These are phyloP conservation scores for Carex myosuroides DNA, from an alignment of 176 grass and related monocot genomes.

Conservation along the genomic window DNA sequence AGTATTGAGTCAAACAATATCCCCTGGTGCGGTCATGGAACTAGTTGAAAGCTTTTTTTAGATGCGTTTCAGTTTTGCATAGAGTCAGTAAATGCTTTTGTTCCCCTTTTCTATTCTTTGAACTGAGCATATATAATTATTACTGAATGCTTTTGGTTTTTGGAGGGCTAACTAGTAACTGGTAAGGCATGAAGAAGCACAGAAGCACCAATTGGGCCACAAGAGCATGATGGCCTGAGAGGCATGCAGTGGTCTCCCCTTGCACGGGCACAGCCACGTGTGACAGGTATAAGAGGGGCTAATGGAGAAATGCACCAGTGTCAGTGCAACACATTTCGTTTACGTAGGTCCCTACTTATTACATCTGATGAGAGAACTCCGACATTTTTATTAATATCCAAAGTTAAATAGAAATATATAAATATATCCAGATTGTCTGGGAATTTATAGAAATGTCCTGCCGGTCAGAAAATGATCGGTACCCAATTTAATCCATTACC, in stretches of 20 bases:
- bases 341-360: background rate
- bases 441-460: too few relatives aligned
- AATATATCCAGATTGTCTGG: too few relatives aligned
- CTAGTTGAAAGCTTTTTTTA: background rate
- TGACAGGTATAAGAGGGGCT: conserved; percentile 16
- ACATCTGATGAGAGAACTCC: background rate
- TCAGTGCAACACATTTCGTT: background rate
- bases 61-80: background rate
- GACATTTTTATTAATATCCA: too few relatives aligned
- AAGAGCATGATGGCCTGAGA: conserved; percentile 15
- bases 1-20: background rate
- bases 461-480: too few relatives aligned
- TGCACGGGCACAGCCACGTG: conserved; percentile 4
- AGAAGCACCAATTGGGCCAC: conserved; percentile 7
- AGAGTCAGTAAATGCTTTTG: background rate
- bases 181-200: background rate
- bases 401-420: too few relatives aligned
- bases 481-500: too few relatives aligned
- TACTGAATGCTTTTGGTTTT: background rate
- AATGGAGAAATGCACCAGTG: background rate
- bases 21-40: background rate
- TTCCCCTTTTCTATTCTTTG: background rate
- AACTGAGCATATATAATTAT: background rate
- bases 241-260: conserved; percentile 23
- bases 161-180: background rate